Percentiles rank a stretch among this genome's conserved stretches.
These are phyloP conservation scores for Cyberlindnera sargentensis DNA, from an alignment of 805 yeast species.

Conservation along the genomic window DNA sequence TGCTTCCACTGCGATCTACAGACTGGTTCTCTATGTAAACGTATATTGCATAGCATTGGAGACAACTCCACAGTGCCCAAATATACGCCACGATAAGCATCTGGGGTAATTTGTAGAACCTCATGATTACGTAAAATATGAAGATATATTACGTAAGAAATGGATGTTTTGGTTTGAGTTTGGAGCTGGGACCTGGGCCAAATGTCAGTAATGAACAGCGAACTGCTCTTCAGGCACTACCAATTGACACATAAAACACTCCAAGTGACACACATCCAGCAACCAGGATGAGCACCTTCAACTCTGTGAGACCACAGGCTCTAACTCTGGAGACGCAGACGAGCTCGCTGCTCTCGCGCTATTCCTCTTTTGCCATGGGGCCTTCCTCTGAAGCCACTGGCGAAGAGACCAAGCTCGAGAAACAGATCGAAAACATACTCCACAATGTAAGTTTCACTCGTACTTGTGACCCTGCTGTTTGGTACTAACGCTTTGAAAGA, in stretches of 20 bases:
- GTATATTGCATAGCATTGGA: no score
- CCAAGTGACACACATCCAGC: neutral
- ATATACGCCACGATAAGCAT: no score
- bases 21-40: neutral
- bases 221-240: no score
- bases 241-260: neutral
- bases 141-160: no score
- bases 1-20: conserved; percentile 1
- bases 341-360: conserved; percentile 42
- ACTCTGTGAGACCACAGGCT: conserved; percentile 62
- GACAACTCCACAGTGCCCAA: no score
- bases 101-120: no score
- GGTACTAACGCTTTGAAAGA: conserved; percentile 2
- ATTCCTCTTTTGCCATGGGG: conserved; percentile 47
- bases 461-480: neutral
- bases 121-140: no score
- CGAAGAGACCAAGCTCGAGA: conserved; percentile 40
- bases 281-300: conserved; percentile 41
- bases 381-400: conserved; percentile 40
- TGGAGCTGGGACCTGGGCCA: no score
- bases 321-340: conserved; percentile 68
- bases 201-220: no score
- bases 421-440: conserved; percentile 45
- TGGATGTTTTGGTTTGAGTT: no score
- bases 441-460: conserved; percentile 20